Evolutionary conservation across 192 early-diverging fungal species (phyloP), one percentile per base, ranked within the genome.

Genomic region (Gigaspora rosea): DNA sequence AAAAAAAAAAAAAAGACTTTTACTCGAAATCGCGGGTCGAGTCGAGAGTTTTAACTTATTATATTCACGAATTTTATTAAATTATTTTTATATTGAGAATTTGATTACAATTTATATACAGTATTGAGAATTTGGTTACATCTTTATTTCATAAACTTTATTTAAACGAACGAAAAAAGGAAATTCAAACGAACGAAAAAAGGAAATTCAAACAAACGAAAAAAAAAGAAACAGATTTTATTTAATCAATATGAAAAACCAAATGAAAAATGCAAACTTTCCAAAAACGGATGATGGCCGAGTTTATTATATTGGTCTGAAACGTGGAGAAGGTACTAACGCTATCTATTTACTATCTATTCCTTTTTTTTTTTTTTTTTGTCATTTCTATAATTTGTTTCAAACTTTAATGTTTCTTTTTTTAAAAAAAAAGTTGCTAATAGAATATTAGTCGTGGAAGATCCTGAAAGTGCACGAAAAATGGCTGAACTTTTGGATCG

Each of bases 401-500:
- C n/a, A n/a, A n/a, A n/a, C n/a, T n/a, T n/a, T n/a, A n/a, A n/a
- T n/a, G n/a, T 46, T n/a, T 46, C 36, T 47, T 46, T 36, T 36
- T 36, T 41, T 36, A 18, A 13, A 65, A 18, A 18, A 8, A n/a
- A 66, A 84, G 91, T 95, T 10, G 92, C 94, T 20, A 95, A 96
- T 86, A 88, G 94, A 66, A 90, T 97, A 41, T 59, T 96, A 61
- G 95, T 94, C 0, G 96, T 97, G 36, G 95, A 95, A 46, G 94
- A 97, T 81, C 90, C 88, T 8, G 82, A 87, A 63, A 88, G 95
- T 35, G 94, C 94, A 7, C 82, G 80, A 8, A 78, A 79, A 49
- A 85, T 97, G 51, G 88, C 92, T 8, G 71, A 82, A 54, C 80
- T 82, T 35, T 79, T 97, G 20, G 93, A 95, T 73, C 77, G 75